A percentile compares a stretch with the other conserved stretches of the same genome.
phyloP scores from a whole-genome alignment of 257 asterid species.

The Plantago major region DNA sequence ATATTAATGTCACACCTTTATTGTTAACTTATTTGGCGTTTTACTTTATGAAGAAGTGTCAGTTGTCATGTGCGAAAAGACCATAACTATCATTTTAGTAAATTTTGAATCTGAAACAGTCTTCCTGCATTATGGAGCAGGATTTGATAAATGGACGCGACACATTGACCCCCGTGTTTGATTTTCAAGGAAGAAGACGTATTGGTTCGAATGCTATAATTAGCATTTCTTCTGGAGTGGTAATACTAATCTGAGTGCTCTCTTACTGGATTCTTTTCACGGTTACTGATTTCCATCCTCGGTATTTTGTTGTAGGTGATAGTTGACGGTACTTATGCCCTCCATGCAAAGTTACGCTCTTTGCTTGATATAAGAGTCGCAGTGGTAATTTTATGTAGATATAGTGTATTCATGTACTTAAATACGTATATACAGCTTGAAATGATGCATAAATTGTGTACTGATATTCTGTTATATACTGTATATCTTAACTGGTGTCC shows the following conservation, averaged over 20 bases:
- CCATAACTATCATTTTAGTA: too few relatives aligned
- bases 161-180: constrained; percentile 66
- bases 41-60: constrained; percentile 6
- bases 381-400: constrained; percentile 53
- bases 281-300: constrained; percentile 18
- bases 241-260: constrained; percentile 33
- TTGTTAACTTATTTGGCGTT: neutral
- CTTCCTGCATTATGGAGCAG: constrained; percentile 27
- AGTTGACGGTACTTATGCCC: constrained; percentile 95
- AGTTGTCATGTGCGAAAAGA: neutral
- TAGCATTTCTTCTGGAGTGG: constrained; percentile 83
- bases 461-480: constrained; percentile 5
- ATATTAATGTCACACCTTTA: too few relatives aligned
- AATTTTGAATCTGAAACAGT: too few relatives aligned
- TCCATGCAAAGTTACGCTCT: constrained; percentile 87
- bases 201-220: constrained; percentile 53
- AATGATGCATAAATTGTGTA: neutral
- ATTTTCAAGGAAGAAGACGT: constrained; percentile 84
- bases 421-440: too few relatives aligned
- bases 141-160: constrained; percentile 79
- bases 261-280: constrained; percentile 4
- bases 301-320: constrained; percentile 50
- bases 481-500: neutral
- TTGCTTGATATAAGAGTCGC: constrained; percentile 98
- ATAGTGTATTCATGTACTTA: too few relatives aligned